Evolutionary conservation across 495 filamentous ascomycete species (phyloP), one percentile per base, ranked within the genome.

Genomic region (Diplogelasinospora grovesii): DNA sequence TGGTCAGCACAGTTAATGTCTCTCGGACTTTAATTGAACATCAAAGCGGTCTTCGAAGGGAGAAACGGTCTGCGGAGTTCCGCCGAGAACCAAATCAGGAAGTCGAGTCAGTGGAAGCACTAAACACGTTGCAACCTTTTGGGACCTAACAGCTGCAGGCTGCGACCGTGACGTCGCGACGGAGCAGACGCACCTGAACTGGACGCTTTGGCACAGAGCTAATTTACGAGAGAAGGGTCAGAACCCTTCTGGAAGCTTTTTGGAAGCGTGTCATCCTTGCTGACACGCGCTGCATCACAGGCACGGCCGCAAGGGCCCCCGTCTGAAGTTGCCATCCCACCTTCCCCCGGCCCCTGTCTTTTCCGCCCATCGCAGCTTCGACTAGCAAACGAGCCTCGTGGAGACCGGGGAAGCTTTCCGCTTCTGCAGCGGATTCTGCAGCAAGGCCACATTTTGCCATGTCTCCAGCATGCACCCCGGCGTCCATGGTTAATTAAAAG

Each of bases 321-420:
- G 33, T 20, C 33, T 8, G 11, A n/a, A 10, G 33, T 9, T 16
- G 19, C 3, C 30, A 11, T 15, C 30, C 9, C 30, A 33, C 30
- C 30, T 19, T 16, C 3, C n/a, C 1, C 8, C 30, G 6, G 8
- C 16, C 7, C n/a, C 28, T 31, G 8, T 13, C 28, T 31, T 1
- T 13, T 10, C 21, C 11, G 10, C 30, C 10, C 30, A 33, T 3
- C n/a, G 8, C 30, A 31, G 28, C 11, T 31, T 31, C 28, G 28
- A 23, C 36, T 29, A 35, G 42, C 49, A 45, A 48, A 52, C 49
- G 24, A 29, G 23, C 13, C 15, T 31, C 19, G 30, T 38, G 42
- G 43, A 23, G 21, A 34, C 50, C 50, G 50, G 50, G 46, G 46
- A 53, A 54, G 36, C 36, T 37, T 54, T 50, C 51, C 51, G 50